A percentile compares a stretch with the other conserved stretches of the same genome.
Conservation (phyloP, 2,329 filamentous ascomycete species). For the Fusarium nygamai region DNA sequence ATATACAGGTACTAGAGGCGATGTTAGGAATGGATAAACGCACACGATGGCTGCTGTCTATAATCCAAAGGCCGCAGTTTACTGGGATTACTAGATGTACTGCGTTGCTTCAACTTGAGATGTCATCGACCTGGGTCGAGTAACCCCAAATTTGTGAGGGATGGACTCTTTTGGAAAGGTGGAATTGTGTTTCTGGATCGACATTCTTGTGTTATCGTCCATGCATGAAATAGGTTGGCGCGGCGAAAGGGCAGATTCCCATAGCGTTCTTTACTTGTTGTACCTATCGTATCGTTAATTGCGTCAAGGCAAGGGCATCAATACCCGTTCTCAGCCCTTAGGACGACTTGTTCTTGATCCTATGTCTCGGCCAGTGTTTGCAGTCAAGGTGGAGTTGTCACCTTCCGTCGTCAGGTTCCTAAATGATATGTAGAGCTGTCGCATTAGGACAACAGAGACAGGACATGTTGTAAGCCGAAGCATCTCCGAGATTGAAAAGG, state of each 20-base stretch:
- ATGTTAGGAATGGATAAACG: background rate
- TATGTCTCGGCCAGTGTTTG: background rate
- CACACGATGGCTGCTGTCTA: background rate
- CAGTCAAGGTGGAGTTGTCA: background rate
- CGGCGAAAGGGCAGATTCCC: conserved; percentile 40
- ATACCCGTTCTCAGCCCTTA: conserved; percentile 1
- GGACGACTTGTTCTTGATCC: background rate
- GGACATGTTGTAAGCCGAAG: background rate
- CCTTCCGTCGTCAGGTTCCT: background rate
- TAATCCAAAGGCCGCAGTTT: background rate
- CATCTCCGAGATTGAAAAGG: background rate
- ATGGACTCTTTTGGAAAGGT: conserved; percentile 10
- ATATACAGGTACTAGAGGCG: conserved; percentile 47
- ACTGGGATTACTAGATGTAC: background rate
- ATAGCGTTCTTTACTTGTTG: conserved; percentile 37
- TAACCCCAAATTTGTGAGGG: background rate
- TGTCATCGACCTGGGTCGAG: background rate
- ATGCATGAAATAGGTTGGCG: conserved; percentile 38
- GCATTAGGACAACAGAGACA: background rate
- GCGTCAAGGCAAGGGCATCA: conserved; percentile 7
- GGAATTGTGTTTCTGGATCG: conserved; percentile 24
- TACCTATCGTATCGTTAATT: conserved; percentile 20
- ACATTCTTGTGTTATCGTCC: conserved; percentile 18
- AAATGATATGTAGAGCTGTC: background rate
- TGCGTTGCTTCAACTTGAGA: background rate